Evolutionary conservation across 129 eudicot genomes (phyloP).

Genomic region (Scalesia atractyloides): DNA sequence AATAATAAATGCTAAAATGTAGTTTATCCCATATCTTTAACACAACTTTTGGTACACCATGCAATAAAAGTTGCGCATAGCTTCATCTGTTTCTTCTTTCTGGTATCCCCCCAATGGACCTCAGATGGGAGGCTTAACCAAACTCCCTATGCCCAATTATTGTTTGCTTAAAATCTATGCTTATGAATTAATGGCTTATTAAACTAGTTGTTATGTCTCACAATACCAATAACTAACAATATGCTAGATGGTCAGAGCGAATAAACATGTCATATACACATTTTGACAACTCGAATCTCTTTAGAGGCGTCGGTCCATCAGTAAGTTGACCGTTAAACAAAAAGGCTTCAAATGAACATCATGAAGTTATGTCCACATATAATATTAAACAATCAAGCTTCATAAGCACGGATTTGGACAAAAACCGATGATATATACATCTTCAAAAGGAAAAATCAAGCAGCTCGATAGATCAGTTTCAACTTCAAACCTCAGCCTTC

Average conservation of each 20-base stretch:
- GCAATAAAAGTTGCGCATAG: conserved; percentile 6
- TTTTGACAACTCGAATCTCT: no score
- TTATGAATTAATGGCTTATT: background rate
- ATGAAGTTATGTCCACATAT: conserved; percentile 11
- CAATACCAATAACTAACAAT: background rate
- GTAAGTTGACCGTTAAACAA: background rate
- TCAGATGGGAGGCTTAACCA: conserved; percentile 22
- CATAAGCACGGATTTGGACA: conserved; percentile 7
- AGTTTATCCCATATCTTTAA: conserved; percentile 15
- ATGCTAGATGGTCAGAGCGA: no score
- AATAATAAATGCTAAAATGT: conserved; percentile 23
- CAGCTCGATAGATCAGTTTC: conserved; percentile 21
- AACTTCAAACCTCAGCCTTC: conserved; percentile 29
- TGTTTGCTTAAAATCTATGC: background rate
- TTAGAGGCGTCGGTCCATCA: no score
- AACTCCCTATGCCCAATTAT: conserved; percentile 1
- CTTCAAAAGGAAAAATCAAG: conserved; percentile 20
- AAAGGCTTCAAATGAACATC: conserved; percentile 9
- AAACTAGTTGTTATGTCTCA: background rate
- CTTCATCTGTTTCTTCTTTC: conserved; percentile 1
- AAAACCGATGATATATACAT: conserved; percentile 37
- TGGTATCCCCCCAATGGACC: background rate
- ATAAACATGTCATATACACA: no score
- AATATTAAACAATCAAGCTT: conserved; percentile 12
- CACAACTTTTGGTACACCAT: background rate